Base-by-base conservation (phyloP, 768 basidiomycete genomes). In the Tulasnella sp. region DNA sequence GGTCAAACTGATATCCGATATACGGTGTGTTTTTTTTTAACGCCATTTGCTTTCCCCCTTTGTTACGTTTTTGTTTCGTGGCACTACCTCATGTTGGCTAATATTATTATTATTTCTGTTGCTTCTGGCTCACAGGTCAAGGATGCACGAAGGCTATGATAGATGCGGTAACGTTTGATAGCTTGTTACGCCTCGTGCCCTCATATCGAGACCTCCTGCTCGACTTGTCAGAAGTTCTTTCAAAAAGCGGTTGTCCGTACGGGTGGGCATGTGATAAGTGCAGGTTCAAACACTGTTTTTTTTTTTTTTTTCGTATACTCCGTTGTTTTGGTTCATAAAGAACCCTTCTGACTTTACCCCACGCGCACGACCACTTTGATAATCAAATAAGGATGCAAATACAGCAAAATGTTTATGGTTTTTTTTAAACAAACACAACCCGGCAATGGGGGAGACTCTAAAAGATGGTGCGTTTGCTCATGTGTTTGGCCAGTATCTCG, bases 1-100 rank as follows among this genome's bases (percentile, higher is more conserved):
- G 5, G 34, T 59, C 45, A 59, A 59, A 27, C 34, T 59, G 5
- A 59, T n/a, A 59, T 27, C 57, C 57, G 2, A 15, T 59, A 12
- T 59, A 49, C 31, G 57, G 57, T 56, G 24, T n/a, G 53, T 30
- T n/a, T n/a, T n/a, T n/a, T n/a, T 11, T 19, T 19, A 5, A 8
- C 7, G 10, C 27, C 21, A 17, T 29, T 49, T 27, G 12, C 15
- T 24, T 27, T 31, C n/a, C 10, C 0, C 29, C 2, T 21, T 19
- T 4, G 30, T 34, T 31, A 31, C 27, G 21, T 34, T 52, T 3
- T 31, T 7, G 31, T 50, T 17, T 38, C 25, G 30, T 29, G 27
- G 22, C 17, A 22, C 46, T 19, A 21, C 2, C 25, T 10, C 12
- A n/a, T n/a, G n/a, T n/a, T n/a, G n/a, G n/a, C n/a, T n/a, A n/a